Evolutionary conservation across 768 basidiomycete species (phyloP).

Genomic region (Boletus sp.): DNA sequence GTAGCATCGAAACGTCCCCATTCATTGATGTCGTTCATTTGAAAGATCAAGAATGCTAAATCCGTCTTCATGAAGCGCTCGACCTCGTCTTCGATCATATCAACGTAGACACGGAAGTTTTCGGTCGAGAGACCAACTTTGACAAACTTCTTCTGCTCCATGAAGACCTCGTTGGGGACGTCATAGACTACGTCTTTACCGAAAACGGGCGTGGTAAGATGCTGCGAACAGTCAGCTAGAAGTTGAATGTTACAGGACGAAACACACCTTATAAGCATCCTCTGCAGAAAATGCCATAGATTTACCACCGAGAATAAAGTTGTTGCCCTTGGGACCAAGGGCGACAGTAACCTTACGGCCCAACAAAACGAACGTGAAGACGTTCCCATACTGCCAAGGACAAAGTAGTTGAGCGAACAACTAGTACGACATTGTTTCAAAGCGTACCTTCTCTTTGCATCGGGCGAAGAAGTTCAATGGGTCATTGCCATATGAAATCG

Average conservation of each 20-base stretch:
- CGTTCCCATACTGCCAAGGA: slow-evolving; percentile 75
- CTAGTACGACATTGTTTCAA: neutral
- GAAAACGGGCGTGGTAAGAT: slow-evolving; percentile 91
- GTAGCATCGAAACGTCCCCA: slow-evolving; percentile 80
- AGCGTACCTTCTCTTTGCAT: slow-evolving; percentile 72
- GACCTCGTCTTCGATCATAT: slow-evolving; percentile 77
- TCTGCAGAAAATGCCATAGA: slow-evolving; percentile 91
- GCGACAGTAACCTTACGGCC: slow-evolving; percentile 91
- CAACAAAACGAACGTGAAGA: slow-evolving; percentile 94
- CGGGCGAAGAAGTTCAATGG: slow-evolving; percentile 85
- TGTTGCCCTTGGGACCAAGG: slow-evolving; percentile 88
- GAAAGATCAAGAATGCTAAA: slow-evolving; percentile 57
- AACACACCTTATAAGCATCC: slow-evolving; percentile 86
- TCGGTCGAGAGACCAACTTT: slow-evolving; percentile 94
- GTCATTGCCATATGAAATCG: slow-evolving; percentile 86
- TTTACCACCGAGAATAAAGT: slow-evolving; percentile 93
- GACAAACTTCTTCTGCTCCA: slow-evolving; percentile 99
- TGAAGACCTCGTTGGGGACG: slow-evolving; percentile 91
- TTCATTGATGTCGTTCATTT: slow-evolving; percentile 63
- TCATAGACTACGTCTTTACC: slow-evolving; percentile 98
- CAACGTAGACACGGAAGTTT: slow-evolving; percentile 82
- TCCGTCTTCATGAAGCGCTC: slow-evolving; percentile 71
- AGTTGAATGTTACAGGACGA: neutral
- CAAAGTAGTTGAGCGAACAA: neutral
- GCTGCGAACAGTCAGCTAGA: slow-evolving; percentile 42